Conservation (phyloP, 306 rosid species). For the Cicer pinnatifidum region DNA sequence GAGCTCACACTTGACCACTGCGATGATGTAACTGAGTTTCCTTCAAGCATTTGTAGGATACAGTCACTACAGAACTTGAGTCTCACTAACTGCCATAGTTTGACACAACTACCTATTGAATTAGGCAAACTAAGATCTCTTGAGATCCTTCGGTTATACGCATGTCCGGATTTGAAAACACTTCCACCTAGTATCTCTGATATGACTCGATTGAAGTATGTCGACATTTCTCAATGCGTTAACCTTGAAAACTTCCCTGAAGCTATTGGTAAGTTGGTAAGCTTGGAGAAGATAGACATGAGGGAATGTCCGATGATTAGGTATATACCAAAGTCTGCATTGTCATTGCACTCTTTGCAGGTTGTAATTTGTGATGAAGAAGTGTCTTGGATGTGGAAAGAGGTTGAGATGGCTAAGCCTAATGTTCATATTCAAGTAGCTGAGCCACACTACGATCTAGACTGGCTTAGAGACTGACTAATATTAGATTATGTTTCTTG, state of each 20-base stretch:
- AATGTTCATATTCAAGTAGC: constrained; percentile 62
- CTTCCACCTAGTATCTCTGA: constrained; percentile 67
- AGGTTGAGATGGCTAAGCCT: constrained; percentile 55
- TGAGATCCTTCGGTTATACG: constrained; percentile 70
- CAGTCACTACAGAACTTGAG: constrained; percentile 60
- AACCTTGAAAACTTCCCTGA: constrained; percentile 63
- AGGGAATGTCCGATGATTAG: constrained; percentile 73
- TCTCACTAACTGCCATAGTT: constrained; percentile 79
- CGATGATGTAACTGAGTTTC: constrained; percentile 62
- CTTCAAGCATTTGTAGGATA: constrained; percentile 71
- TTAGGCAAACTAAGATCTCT: constrained; percentile 59
- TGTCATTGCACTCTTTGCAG: constrained; percentile 56
- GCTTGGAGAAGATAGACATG: constrained; percentile 87
- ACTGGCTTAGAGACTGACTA: constrained; percentile 74
- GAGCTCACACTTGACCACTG: constrained; percentile 88
- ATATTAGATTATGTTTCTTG: constrained; percentile 1
- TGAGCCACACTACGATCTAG: constrained; percentile 65
- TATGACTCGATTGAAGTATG: constrained; percentile 59
- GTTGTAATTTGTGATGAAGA: constrained; percentile 84
- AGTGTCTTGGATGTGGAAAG: constrained; percentile 67
- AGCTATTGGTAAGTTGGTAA: constrained; percentile 57
- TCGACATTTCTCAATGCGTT: constrained; percentile 82
- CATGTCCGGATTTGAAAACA: constrained; percentile 61
- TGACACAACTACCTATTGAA: constrained; percentile 59
- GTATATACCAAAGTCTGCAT: constrained; percentile 61